Base-by-base conservation (phyloP, 2,329 filamentous ascomycete species). In the Microascus cirrosus region DNA sequence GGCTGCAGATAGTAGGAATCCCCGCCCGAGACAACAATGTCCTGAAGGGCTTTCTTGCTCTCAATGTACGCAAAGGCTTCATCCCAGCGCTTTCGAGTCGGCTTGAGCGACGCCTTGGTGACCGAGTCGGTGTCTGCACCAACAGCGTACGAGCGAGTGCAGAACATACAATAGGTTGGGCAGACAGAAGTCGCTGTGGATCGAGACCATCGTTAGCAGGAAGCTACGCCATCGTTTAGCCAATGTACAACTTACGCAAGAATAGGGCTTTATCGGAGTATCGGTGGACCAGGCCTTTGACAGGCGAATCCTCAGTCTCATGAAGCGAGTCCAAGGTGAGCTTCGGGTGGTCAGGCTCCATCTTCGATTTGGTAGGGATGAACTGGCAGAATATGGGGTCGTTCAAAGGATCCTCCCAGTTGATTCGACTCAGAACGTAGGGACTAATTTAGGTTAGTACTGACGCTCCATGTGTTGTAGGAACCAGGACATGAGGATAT, bases 221-320 rank as follows among this genome's bases (percentile, higher is more conserved):
- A 32, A 18, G 15, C 10, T 15, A 8, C 10, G 20, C 20, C 34
- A 24, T 25, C 25, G 13, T 13, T 6, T 18, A 13, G 45, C 53
- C 18, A 5, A 50, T 1, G 18, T 22, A n/a, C 35, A 6, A n/a
- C 74, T 66, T 68, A 84, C 82, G 76, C 34, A 86, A 69, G 58
- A 86, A 84, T 6, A 86, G 67, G 2, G 78, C 82, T 66, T 83
- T 84, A 60, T 85, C 81, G 0, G 77, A 77, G 65, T 87, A 86
- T n/a, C 83, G 74, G 65, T 85, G 82, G 2, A 86, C 80, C 2
- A 86, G 67, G 0, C 80, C 81, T 18, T 73, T 70, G 2, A 84
- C 79, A 0, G 80, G 79, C 7, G 76, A 79, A 62, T 85, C 81
- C 3, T 70, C 68, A 32, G 71, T 70, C 69, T 86, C 83, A 52